Conservation (phyloP, 805 yeast species). For the Naumovozyma castellii region DNA sequence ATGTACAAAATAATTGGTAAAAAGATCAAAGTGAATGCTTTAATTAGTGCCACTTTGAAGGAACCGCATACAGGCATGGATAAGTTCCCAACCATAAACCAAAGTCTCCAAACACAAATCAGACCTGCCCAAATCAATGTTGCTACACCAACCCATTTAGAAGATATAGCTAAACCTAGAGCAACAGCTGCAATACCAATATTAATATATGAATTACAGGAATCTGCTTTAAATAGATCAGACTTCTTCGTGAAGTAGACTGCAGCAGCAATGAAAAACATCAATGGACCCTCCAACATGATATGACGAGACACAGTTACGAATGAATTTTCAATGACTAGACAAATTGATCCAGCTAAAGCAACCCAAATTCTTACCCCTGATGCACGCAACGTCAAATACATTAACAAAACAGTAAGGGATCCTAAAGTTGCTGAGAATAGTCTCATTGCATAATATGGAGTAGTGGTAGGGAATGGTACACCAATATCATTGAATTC, state of each 20-base stretch:
- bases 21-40: slow-evolving; percentile 46
- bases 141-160: slow-evolving; percentile 78
- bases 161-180: slow-evolving; percentile 59
- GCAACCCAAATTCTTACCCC: slow-evolving; percentile 63
- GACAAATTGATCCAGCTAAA: slow-evolving; percentile 43
- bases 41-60: slow-evolving; percentile 39
- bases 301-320: slow-evolving; percentile 67
- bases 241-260: slow-evolving; percentile 55
- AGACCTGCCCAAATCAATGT: slow-evolving; percentile 70
- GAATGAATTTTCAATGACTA: slow-evolving; percentile 55
- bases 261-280: slow-evolving; percentile 68
- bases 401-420: slow-evolving; percentile 53
- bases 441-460: slow-evolving; percentile 59
- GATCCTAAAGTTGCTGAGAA: slow-evolving; percentile 62
- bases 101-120: slow-evolving; percentile 48
- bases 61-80: slow-evolving; percentile 39
- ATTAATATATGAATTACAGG: slow-evolving; percentile 47
- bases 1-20: slow-evolving; percentile 51
- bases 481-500: slow-evolving; percentile 56
- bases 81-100: slow-evolving; percentile 68
- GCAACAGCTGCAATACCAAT: slow-evolving; percentile 52
- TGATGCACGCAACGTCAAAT: slow-evolving; percentile 61
- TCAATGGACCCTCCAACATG: slow-evolving; percentile 63
- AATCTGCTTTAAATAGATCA: slow-evolving; percentile 53
- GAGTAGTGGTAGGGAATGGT: slow-evolving; percentile 43